Evolutionary conservation across 768 basidiomycete species (phyloP).

Genomic region (Boletus rubescentipes): DNA sequence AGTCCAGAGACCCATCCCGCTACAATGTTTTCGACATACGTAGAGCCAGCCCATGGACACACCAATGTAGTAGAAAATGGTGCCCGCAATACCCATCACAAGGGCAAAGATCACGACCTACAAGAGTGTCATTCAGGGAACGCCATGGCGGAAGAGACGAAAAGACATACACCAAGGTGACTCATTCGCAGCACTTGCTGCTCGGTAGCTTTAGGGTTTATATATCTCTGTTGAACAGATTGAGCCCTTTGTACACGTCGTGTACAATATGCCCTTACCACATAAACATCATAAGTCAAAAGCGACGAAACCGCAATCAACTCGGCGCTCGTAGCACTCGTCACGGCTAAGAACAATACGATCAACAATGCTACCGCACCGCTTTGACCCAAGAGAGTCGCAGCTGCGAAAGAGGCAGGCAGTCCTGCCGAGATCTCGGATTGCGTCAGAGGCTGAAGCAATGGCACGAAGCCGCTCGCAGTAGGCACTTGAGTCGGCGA

Average conservation of each 20-base stretch:
- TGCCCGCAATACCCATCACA: conserved; percentile 78
- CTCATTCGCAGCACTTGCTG: conserved; percentile 66
- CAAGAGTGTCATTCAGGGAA: neutral
- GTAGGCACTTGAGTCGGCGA: conserved; percentile 39
- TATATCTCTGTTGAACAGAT: conserved; percentile 51
- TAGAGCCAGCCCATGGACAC: conserved; percentile 95
- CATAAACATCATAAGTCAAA: conserved; percentile 84
- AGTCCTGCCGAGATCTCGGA: conserved; percentile 87
- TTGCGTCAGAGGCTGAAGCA: conserved; percentile 41
- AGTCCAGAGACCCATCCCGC: neutral
- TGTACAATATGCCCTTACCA: conserved; percentile 38
- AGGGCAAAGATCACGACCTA: conserved; percentile 71
- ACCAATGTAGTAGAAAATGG: conserved; percentile 88
- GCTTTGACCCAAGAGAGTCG: conserved; percentile 73
- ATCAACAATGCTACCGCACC: conserved; percentile 80
- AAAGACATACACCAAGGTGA: conserved; percentile 61
- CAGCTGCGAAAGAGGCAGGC: conserved; percentile 80
- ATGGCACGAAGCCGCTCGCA: conserved; percentile 48
- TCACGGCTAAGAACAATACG: conserved; percentile 85
- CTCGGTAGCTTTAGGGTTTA: conserved; percentile 82
- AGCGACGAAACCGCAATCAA: conserved; percentile 86
- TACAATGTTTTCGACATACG: conserved; percentile 42
- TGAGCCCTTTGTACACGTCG: neutral
- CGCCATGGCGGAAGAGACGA: too few relatives aligned
- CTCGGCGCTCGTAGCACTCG: conserved; percentile 84